Evolutionary conservation across 106 monocot species (phyloP).

Genomic region (Ottelia alismoides): DNA sequence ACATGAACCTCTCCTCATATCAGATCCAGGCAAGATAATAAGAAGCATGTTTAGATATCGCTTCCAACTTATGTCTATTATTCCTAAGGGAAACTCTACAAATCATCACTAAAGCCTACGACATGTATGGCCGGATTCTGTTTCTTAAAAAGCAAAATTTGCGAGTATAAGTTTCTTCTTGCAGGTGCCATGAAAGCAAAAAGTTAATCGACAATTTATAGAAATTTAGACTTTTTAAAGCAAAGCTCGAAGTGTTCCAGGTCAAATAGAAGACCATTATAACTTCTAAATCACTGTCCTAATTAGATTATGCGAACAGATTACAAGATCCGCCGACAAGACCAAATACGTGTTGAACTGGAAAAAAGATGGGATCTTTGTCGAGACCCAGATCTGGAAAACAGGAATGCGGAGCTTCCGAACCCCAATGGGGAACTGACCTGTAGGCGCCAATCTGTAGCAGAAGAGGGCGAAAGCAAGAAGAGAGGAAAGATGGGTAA

Average conservation of each 20-base stretch:
- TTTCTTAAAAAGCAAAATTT: too few species aligned
- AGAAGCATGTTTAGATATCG: neutral
- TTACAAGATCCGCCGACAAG: constrained; percentile 1
- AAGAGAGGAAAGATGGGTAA: neutral
- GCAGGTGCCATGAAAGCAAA: neutral
- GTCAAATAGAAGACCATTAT: neutral
- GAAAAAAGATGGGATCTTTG: too few species aligned
- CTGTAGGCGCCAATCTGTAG: constrained; percentile 17
- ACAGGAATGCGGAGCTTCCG: too few species aligned
- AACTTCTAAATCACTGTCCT: neutral
- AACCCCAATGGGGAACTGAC: constrained; percentile 18
- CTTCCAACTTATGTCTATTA: neutral
- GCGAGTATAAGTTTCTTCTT: too few species aligned
- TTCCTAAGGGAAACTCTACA: neutral
- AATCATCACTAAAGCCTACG: neutral
- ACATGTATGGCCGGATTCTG: too few species aligned
- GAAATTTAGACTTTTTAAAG: neutral
- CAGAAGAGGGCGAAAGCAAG: constrained; percentile 14
- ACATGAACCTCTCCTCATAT: too few species aligned
- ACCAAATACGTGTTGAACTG: neutral
- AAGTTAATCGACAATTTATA: too few species aligned
- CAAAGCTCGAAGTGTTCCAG: neutral
- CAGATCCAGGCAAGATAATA: too few species aligned
- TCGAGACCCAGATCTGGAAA: too few species aligned
- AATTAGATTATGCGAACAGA: too few species aligned